Evolutionary conservation across 164 flowering plant genomes (phyloP), one percentile per base, ranked within the genome.

Genomic region (Vitis rupestris): DNA sequence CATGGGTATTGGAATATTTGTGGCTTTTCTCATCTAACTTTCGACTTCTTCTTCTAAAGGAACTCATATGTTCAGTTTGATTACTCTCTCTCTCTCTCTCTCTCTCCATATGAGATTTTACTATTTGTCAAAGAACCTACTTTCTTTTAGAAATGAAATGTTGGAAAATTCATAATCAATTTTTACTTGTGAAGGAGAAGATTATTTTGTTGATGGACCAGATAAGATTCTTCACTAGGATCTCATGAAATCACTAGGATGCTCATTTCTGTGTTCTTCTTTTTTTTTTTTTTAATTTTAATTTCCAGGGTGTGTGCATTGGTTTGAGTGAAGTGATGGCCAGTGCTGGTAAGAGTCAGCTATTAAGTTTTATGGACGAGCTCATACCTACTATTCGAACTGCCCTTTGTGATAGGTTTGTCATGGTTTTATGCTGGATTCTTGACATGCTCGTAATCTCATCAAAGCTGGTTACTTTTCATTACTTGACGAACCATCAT

Each of bases 261-360:
- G 44, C 44, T 37, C 44, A 37, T 37, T 37, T 37, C 44, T 37
- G 44, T 37, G 44, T 37, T 6, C 44, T 31, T 31, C 3, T 31
- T 23, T 0, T 23, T 23, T 23, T 23, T 1, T 23, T 1, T 23
- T 23, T 23, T 1, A 23, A 23, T 1, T 23, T 57, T 74, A 62
- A 56, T 16, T 75, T 29, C 30, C 84, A 96, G 99, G 99, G 99
- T 69, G 98, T 96, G 6, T 96, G 99, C 79, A 86, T 90, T 85
- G 99, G 99, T 71, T 79, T 96, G 78, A 96, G 98, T 81, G 99
- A 96, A 82, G 99, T 96, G 73, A 96, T 96, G 99, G 93, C 85
- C 50, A 85, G 92, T 84, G 96, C 99, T 77, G 98, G 98, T 44
- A 91, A 83, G 78, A 88, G 84, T 75, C 99, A 96, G 81, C 73